Conservation (phyloP, 1,139 yeast genomes). For the Protomyces inundatus region DNA sequence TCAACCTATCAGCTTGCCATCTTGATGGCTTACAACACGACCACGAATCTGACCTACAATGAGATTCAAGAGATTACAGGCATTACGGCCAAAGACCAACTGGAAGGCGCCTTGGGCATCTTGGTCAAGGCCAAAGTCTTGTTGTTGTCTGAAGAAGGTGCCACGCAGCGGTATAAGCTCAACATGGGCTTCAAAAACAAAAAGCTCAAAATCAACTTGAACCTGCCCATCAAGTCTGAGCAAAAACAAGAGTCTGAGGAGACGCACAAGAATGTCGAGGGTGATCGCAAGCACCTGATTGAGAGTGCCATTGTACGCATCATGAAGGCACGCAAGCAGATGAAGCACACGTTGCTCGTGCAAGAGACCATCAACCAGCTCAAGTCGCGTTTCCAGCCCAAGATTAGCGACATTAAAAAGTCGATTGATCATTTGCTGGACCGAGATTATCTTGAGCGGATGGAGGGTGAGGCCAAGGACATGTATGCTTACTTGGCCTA, state of each 20-base stretch:
- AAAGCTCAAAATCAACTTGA: constrained; percentile 77
- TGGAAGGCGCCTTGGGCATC: constrained; percentile 72
- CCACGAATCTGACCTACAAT: constrained; percentile 53
- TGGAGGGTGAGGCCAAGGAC: constrained; percentile 51
- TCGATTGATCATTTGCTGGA: constrained; percentile 83
- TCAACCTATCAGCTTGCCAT: constrained; percentile 85
- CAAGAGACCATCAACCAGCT: constrained; percentile 88
- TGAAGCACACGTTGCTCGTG: constrained; percentile 73
- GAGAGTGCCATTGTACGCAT: constrained; percentile 93
- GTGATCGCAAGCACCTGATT: constrained; percentile 76
- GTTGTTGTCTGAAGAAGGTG: constrained; percentile 50
- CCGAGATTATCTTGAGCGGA: constrained; percentile 74
- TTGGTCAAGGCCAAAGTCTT: constrained; percentile 70
- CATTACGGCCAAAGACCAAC: constrained; percentile 51
- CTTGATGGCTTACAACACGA: constrained; percentile 68
- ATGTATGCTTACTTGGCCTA: constrained; percentile 75
- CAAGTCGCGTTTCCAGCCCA: constrained; percentile 76
- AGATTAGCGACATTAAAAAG: constrained; percentile 76
- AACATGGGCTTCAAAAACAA: constrained; percentile 81
- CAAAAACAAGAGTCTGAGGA: constrained; percentile 72
- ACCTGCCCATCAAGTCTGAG: constrained; percentile 75
- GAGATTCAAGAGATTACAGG: constrained; percentile 66
- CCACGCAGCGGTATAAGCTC: constrained; percentile 47
- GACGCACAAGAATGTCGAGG: constrained; percentile 77
- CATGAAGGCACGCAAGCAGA: constrained; percentile 58